Evolutionary conservation across 208 protist genomes (phyloP).

Genomic region (Blastocrithidia nonstop): DNA sequence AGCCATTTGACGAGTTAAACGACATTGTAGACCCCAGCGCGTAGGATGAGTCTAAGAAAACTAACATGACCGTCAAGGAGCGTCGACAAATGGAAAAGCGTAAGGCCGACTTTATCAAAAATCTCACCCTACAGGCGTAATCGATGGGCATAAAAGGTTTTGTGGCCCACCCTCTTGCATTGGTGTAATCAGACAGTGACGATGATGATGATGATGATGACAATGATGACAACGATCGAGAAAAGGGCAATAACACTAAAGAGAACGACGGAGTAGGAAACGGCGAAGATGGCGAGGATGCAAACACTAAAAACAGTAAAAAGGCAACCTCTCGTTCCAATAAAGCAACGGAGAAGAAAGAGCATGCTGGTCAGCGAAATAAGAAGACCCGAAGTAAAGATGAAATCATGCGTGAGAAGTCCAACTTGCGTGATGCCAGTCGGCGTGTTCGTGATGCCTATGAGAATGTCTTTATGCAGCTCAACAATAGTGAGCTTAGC

Average conservation of each 20-base stretch:
- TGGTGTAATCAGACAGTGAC: constrained; percentile 47
- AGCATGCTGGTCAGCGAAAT: constrained; percentile 56
- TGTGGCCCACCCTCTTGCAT: constrained; percentile 30
- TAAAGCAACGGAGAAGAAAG: constrained; percentile 11
- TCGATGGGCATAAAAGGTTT: constrained; percentile 77
- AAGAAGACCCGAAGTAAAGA: constrained; percentile 58
- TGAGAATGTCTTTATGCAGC: constrained; percentile 27
- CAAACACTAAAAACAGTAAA: neutral
- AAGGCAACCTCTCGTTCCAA: neutral
- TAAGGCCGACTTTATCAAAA: constrained; percentile 52
- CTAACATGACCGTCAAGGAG: constrained; percentile 47
- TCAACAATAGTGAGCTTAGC: constrained; percentile 23
- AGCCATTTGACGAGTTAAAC: constrained; percentile 64
- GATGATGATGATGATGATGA: constrained; percentile 11
- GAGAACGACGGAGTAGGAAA: neutral
- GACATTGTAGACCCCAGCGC: constrained; percentile 54
- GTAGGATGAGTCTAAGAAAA: constrained; percentile 24
- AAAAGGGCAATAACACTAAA: constrained; percentile 15
- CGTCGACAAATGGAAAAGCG: constrained; percentile 22
- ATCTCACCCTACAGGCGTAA: constrained; percentile 66
- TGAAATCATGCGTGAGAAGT: constrained; percentile 61
- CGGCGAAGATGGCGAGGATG: neutral
- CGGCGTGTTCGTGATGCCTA: constrained; percentile 20
- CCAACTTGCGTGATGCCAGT: constrained; percentile 39
- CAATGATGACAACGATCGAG: constrained; percentile 3